Conservation (phyloP, 2,329 filamentous ascomycete species). For the Fulvia fulva region DNA sequence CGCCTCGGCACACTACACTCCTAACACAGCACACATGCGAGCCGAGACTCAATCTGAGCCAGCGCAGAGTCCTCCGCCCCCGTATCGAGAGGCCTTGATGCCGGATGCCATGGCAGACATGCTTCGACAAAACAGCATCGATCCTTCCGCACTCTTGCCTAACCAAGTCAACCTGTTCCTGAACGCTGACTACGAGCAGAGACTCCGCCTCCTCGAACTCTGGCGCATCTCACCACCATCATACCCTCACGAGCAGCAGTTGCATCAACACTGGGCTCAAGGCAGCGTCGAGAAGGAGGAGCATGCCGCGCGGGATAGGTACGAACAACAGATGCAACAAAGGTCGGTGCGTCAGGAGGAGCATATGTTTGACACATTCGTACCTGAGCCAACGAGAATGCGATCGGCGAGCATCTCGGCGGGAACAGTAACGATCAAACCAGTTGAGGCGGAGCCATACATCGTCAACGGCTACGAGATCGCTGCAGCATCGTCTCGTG, state of each 20-base stretch:
- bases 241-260: conserved; percentile 40
- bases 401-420: conserved; percentile 28
- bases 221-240: conserved; percentile 77
- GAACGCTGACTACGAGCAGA: conserved; percentile 67
- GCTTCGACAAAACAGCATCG: conserved; percentile 63
- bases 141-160: conserved; percentile 64
- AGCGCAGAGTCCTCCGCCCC: conserved; percentile 30
- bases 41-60: conserved; percentile 38
- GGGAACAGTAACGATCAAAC: conserved; percentile 11
- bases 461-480: conserved; percentile 75
- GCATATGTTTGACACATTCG: conserved; percentile 26
- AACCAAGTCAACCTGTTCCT: conserved; percentile 77
- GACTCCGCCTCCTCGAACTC: conserved; percentile 71
- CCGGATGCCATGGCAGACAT: conserved; percentile 39
- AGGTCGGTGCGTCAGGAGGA: conserved; percentile 17
- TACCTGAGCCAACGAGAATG: conserved; percentile 26
- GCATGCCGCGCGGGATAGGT: conserved; percentile 55
- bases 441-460: conserved; percentile 65
- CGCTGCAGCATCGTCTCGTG: conserved; percentile 52
- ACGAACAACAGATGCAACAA: conserved; percentile 37
- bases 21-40: conserved; percentile 63
- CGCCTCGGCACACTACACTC: conserved; percentile 79
- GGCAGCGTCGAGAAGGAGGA: conserved; percentile 55
- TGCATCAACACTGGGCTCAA: conserved; percentile 54
- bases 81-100: conserved; percentile 29